Evolutionary conservation across 768 basidiomycete genomes (phyloP).

Genomic region (Lactarius quietus): DNA sequence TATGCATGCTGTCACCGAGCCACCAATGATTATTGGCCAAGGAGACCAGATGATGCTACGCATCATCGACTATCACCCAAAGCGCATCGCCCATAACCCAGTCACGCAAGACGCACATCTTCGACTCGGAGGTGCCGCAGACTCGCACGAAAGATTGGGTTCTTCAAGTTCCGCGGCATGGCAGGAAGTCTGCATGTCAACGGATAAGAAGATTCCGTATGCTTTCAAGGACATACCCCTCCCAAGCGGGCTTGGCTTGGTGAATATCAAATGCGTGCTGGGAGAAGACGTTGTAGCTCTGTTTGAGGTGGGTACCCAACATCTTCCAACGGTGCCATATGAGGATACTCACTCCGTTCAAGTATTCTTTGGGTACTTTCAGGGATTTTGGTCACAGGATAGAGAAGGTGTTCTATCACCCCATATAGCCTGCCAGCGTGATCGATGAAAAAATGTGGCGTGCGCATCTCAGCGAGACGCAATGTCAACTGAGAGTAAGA

Average conservation of each 20-base stretch:
- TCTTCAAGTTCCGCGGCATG: not conserved
- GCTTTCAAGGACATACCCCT: conserved; percentile 6
- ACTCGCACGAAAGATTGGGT: not conserved
- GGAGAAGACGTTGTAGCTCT: conserved; percentile 9
- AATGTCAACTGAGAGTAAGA: not conserved
- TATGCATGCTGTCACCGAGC: not conserved
- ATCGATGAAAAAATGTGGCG: not conserved
- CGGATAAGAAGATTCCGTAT: not conserved
- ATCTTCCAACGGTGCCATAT: not conserved
- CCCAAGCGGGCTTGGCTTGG: not conserved
- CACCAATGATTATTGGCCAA: not conserved
- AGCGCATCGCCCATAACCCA: not conserved
- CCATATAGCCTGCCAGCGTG: not conserved
- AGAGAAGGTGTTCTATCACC: conserved; percentile 9
- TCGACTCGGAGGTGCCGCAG: not conserved
- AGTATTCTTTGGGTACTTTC: not conserved
- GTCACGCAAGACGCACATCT: not conserved
- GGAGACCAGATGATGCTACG: not conserved
- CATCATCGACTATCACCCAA: conserved; percentile 9
- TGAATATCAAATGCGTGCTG: not conserved
- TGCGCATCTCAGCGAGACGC: not conserved
- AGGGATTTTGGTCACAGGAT: not conserved
- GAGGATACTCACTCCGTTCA: not conserved
- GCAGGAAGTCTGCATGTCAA: not conserved
- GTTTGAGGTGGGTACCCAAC: not conserved